Evolutionary conservation across 164 flowering plant species (phyloP), one percentile per base, ranked within the genome.

Genomic region (Liriodendron chinense): DNA sequence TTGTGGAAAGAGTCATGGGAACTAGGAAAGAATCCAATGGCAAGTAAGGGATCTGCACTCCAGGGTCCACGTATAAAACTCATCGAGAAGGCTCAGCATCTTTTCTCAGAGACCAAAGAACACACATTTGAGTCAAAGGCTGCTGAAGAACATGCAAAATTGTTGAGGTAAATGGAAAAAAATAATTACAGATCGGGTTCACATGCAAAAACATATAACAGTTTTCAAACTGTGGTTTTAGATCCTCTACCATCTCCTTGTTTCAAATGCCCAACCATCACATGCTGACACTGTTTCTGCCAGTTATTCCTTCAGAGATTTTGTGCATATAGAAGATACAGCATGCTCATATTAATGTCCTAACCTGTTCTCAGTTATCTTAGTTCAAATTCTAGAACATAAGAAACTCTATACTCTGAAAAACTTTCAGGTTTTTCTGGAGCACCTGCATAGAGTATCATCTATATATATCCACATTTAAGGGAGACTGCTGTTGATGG

Each of bases 1-100:
- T 77, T 96, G 71, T 93, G 96, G 98, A 91, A 89, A 75, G 99
- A 93, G 81, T 96, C 99, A 43, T 96, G 98, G 98, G 94, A 89
- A 65, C 72, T 90, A 28, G 90, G 86, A 73, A 91, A 90, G 77
- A 91, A 92, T 84, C 96, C 99, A 68, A 87, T 92, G 99, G 94
- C 98, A 70, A 90, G 94, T 81, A 91, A 82, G 83, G 99, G 99
- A 76, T 83, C 96, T 75, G 86, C 98, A 57, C 92, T 96, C 76
- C 94, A 95, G 82, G 93, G 94, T 69, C 99, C 98, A 75, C 99
- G 98, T 73, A 87, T 89, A 69, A 96, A 92, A 79, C 87, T 91
- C 61, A 88, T 92, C 78, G 99, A 96, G 82, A 88, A 96, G 83
- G 88, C 98, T 70, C 96, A 87, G 0, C 77, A 73, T 76, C 92